These are phyloP conservation scores for Leptographium galeiforme DNA, from an alignment of 2,329 filamentous ascomycete species.

Conservation along the genomic window DNA sequence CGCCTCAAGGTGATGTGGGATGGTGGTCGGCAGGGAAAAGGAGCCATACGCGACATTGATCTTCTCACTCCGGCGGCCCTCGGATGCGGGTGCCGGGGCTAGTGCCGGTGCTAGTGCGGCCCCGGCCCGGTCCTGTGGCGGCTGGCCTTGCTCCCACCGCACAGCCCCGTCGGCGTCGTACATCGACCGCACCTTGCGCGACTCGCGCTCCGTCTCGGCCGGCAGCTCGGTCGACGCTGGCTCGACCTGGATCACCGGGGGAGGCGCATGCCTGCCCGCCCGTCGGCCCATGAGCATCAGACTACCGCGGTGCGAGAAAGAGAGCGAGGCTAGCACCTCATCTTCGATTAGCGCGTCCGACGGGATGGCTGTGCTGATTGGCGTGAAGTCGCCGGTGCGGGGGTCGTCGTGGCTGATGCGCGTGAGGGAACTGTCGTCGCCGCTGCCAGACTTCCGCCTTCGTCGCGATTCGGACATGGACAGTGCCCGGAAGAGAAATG, in stretches of 20 bases:
- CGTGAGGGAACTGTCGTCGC: slow-evolving; percentile 5
- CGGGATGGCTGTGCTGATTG: slow-evolving; percentile 43
- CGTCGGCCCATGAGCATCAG: slow-evolving; percentile 44
- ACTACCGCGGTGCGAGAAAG: slow-evolving; percentile 51
- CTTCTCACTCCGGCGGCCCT: neutral
- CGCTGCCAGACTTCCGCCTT: neutral
- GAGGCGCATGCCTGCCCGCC: slow-evolving; percentile 3
- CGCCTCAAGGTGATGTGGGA: slow-evolving; percentile 2
- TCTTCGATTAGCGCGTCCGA: slow-evolving; percentile 43
- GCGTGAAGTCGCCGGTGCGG: slow-evolving; percentile 24
- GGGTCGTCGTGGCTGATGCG: slow-evolving; percentile 7
- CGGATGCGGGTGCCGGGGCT: too few species aligned
- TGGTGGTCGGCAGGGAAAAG: slow-evolving; percentile 1
- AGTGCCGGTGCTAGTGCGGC: neutral
- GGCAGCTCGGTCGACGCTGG: slow-evolving; percentile 20
- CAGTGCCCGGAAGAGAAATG: slow-evolving; percentile 5
- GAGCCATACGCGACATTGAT: slow-evolving; percentile 2
- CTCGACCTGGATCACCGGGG: neutral
- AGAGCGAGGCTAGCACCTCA: slow-evolving; percentile 40
- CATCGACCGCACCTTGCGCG: slow-evolving; percentile 54
- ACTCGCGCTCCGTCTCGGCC: slow-evolving; percentile 46
- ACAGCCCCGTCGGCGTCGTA: slow-evolving; percentile 37
- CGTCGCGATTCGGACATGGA: slow-evolving; percentile 7
- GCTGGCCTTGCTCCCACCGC: slow-evolving; percentile 35
- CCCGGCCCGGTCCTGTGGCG: neutral